phyloP scores from a whole-genome alignment of 306 rosid species.

The Astragalus glycyphyllos region DNA sequence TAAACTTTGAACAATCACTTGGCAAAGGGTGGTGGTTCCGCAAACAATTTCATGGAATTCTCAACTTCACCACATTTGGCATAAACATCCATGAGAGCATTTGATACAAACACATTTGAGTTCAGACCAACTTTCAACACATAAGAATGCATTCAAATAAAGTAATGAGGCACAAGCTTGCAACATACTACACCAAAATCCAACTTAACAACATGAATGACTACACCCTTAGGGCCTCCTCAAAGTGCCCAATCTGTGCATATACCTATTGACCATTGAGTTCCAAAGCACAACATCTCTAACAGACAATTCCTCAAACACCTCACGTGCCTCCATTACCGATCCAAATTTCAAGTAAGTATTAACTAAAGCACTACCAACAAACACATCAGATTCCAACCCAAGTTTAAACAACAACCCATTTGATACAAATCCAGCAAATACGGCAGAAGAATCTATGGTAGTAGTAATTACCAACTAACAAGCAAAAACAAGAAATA shows the following conservation, averaged over 20 bases:
- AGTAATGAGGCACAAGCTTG: not conserved
- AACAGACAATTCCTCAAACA: slow-evolving; percentile 70
- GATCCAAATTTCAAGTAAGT: slow-evolving; percentile 61
- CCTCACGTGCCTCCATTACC: slow-evolving; percentile 62
- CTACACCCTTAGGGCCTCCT: no score
- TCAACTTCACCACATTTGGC: not conserved
- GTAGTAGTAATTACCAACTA: no score
- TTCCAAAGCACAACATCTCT: slow-evolving; percentile 90
- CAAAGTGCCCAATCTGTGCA: no score
- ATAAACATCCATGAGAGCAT: not conserved
- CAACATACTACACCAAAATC: not conserved
- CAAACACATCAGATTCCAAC: slow-evolving; percentile 77
- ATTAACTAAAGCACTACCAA: slow-evolving; percentile 83
- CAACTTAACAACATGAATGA: no score
- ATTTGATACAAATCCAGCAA: no score
- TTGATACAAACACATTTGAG: not conserved
- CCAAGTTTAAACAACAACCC: no score
- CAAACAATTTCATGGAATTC: not conserved
- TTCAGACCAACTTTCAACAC: not conserved
- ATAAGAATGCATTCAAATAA: not conserved
- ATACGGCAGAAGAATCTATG: no score
- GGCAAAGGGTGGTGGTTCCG: slow-evolving; percentile 47
- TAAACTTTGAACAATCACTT: slow-evolving; percentile 71
- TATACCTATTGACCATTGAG: slow-evolving; percentile 83
- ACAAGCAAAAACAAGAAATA: no score